Evolutionary conservation across 768 basidiomycete species (phyloP).

Genomic region (Pleurotus platypus): DNA sequence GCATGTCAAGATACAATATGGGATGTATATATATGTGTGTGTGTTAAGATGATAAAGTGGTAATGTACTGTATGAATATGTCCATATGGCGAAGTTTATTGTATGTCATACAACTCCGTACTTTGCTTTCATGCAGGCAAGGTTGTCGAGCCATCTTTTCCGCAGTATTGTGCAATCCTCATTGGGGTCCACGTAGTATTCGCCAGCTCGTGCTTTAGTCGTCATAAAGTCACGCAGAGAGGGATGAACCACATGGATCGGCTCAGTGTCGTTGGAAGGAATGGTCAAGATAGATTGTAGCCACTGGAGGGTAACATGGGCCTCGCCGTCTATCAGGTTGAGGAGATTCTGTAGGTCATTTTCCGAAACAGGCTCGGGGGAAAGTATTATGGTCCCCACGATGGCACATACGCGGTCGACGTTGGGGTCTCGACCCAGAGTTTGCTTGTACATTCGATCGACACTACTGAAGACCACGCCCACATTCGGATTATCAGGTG

Average conservation of each 20-base stretch:
- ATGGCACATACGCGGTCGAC: neutral
- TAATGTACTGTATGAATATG: too few species aligned
- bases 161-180: neutral
- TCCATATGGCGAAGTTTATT: too few species aligned
- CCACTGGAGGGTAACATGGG: neutral
- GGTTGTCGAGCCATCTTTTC: too few species aligned
- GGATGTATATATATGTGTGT: too few species aligned
- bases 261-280: neutral
- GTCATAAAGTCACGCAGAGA: neutral
- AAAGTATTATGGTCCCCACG: neutral
- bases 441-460: neutral
- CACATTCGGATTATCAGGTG: neutral
- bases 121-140: too few species aligned
- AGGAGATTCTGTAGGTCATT: neutral
- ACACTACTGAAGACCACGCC: neutral
- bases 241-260: neutral
- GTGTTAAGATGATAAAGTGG: too few species aligned
- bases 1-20: too few species aligned
- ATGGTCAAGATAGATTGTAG: neutral
- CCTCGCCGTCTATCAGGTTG: neutral
- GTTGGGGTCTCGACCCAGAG: neutral
- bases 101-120: too few species aligned
- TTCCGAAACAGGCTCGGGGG: neutral
- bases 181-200: conserved; percentile 1
- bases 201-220: neutral